phyloP scores from a whole-genome alignment of 2,329 filamentous ascomycete species.

The Tolypocladium tundrense region DNA sequence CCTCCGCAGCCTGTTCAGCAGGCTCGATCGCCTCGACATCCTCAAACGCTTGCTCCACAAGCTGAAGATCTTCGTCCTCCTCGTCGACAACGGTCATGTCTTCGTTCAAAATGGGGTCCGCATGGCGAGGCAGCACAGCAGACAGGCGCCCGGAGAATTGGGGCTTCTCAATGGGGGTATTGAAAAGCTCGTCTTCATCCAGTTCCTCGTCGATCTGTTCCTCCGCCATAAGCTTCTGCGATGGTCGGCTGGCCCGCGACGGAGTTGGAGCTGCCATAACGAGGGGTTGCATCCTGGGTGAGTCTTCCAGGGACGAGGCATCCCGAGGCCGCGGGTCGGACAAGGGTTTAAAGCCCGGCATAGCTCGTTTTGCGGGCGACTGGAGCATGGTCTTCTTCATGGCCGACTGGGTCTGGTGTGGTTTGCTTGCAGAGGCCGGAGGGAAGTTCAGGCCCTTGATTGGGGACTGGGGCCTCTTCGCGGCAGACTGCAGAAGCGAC shows the following conservation, averaged over 20 bases:
- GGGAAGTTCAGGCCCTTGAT: constrained; percentile 25
- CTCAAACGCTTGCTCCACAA: background rate
- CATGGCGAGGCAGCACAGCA: constrained; percentile 31
- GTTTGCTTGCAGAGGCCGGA: constrained; percentile 9
- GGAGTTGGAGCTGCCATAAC: constrained; percentile 20
- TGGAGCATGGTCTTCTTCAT: constrained; percentile 38
- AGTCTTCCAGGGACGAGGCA: constrained; percentile 12
- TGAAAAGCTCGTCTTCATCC: constrained; percentile 20
- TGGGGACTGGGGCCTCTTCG: constrained; percentile 37
- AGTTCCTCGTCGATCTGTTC: constrained; percentile 15
- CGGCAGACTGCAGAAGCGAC: constrained; percentile 36
- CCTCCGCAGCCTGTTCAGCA: background rate
- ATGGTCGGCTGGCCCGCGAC: constrained; percentile 16
- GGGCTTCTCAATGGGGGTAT: constrained; percentile 22
- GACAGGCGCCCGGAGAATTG: constrained; percentile 35
- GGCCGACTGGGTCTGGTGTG: constrained; percentile 23
- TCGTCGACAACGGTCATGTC: constrained; percentile 21
- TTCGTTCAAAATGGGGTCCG: constrained; percentile 26
- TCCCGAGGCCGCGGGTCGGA: constrained; percentile 15
- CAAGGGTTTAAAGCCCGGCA: constrained; percentile 22
- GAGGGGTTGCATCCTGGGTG: constrained; percentile 26
- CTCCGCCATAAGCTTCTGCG: constrained; percentile 26
- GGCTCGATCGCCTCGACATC: background rate
- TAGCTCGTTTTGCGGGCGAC: constrained; percentile 40
- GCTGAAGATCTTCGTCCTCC: constrained; percentile 5